Evolutionary conservation across 2,329 filamentous ascomycete species (phyloP).

Genomic region (Mollisiaceae sp.): DNA sequence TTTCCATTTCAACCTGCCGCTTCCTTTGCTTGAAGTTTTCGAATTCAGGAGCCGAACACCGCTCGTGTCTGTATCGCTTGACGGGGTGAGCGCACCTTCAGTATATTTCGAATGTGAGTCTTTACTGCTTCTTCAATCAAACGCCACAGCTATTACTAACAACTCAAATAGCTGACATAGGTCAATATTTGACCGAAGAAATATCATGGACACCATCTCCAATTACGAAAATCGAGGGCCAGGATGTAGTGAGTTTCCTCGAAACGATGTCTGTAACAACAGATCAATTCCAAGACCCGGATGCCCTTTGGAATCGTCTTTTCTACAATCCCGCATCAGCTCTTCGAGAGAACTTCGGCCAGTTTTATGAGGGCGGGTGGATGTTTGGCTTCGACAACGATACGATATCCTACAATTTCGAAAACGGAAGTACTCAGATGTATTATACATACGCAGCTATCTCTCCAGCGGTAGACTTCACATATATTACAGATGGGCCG

Average conservation of each 20-base stretch:
- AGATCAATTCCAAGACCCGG: conserved; percentile 43
- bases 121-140: neutral
- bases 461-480: conserved; percentile 5
- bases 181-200: conserved; percentile 7
- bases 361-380: conserved; percentile 1
- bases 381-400: conserved; percentile 16
- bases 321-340: conserved; percentile 37
- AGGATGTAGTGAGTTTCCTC: conserved; percentile 53
- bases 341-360: conserved; percentile 4
- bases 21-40: conserved; percentile 54
- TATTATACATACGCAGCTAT: conserved; percentile 5
- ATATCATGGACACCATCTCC: conserved; percentile 46
- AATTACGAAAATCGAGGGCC: conserved; percentile 59
- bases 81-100: conserved; percentile 60
- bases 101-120: conserved; percentile 48
- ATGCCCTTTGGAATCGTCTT: conserved; percentile 46
- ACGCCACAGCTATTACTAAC: neutral
- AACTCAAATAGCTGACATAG: conserved; percentile 21
- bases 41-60: conserved; percentile 40
- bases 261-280: conserved; percentile 47
- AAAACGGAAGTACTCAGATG: conserved; percentile 10
- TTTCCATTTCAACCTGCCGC: conserved; percentile 53
- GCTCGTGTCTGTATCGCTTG: conserved; percentile 62
- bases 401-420: conserved; percentile 14
- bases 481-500: conserved; percentile 8